Percentiles rank a stretch among this genome's conserved stretches.
Conservation (phyloP, 148 eudicot genomes). For the Arbutus unedo region DNA sequence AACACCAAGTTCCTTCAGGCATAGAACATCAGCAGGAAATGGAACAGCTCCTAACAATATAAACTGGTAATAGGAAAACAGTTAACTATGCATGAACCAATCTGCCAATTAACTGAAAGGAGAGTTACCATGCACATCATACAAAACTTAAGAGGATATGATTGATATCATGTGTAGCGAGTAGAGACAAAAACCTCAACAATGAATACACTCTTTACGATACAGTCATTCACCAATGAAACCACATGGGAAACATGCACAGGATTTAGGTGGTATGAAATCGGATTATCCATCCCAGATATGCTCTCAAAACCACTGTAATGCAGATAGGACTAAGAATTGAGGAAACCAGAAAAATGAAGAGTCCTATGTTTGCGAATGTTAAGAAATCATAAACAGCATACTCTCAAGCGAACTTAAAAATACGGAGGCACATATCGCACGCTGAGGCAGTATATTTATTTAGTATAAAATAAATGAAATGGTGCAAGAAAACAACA, state of each 20-base stretch:
- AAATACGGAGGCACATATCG: not conserved
- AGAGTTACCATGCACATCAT: not conserved
- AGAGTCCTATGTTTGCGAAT: not conserved
- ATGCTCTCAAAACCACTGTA: not conserved
- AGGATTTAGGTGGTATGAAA: not conserved
- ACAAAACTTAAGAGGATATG: not conserved
- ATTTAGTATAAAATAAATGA: too few species aligned
- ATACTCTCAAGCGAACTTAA: not conserved
- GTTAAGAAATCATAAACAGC: not conserved
- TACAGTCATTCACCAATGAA: not conserved
- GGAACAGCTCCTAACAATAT: slow-evolving; percentile 84
- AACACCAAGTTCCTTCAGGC: slow-evolving; percentile 79
- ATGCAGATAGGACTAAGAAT: not conserved
- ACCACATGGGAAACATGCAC: not conserved
- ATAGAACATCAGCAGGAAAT: slow-evolving; percentile 70
- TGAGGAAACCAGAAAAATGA: not conserved
- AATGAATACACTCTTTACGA: not conserved
- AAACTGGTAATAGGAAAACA: slow-evolving; percentile 44
- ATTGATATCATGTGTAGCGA: not conserved
- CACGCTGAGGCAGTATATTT: not conserved
- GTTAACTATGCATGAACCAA: slow-evolving; percentile 3
- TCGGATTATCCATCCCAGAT: not conserved
- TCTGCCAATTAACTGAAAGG: not conserved
- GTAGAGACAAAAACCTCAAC: not conserved
- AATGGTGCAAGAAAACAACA: too few species aligned